These are phyloP conservation scores for Sporothrix humicola DNA, from an alignment of 2,329 filamentous ascomycete genomes.

Conservation along the genomic window DNA sequence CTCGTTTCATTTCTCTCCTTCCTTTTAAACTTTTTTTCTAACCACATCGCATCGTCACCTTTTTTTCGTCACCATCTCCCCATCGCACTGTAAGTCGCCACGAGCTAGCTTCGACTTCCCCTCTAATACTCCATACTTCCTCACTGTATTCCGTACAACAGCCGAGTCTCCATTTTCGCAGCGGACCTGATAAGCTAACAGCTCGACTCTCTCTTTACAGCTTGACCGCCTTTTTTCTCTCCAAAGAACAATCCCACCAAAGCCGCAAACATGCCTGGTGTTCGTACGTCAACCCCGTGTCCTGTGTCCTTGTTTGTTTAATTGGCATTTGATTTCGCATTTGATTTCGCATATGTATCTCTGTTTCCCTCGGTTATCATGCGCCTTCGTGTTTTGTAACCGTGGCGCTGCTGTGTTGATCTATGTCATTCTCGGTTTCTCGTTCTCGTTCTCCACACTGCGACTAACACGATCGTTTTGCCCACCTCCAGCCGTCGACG, in stretches of 20 bases:
- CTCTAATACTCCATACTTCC: background rate
- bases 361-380: too few relatives aligned
- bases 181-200: slow-evolving; percentile 17
- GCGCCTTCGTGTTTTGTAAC: background rate
- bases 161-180: background rate
- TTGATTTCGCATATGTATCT: too few relatives aligned
- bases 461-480: background rate
- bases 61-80: background rate
- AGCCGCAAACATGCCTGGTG: slow-evolving; percentile 57
- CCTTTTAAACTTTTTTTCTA: background rate
- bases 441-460: background rate
- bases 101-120: background rate
- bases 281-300: slow-evolving; percentile 52
- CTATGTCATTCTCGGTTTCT: background rate
- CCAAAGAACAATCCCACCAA: slow-evolving; percentile 39
- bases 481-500: slow-evolving; percentile 52
- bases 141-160: slow-evolving; percentile 5
- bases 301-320: background rate
- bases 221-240: slow-evolving; percentile 1
- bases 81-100: slow-evolving; percentile 28
- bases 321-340: too few relatives aligned
- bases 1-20: background rate
- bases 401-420: background rate
- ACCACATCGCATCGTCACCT: slow-evolving; percentile 8
- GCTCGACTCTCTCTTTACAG: background rate